Evolutionary conservation across 768 basidiomycete species (phyloP), one percentile per base, ranked within the genome.

Genomic region (Amanita muscaria): DNA sequence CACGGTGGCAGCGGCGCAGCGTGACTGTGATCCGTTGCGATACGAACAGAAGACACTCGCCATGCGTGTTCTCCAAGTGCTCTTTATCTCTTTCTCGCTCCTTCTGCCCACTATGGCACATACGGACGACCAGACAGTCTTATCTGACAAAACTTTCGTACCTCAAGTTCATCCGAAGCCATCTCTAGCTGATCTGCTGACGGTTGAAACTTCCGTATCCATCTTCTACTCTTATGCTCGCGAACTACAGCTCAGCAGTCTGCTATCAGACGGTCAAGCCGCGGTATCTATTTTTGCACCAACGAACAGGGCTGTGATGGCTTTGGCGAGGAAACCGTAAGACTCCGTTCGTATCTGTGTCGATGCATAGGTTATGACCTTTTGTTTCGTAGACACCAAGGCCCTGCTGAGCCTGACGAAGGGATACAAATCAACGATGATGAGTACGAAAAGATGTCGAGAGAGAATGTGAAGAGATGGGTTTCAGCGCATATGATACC

Each of bases 221-320:
- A 90, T 91, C 41, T 91, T 88, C 69, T 88, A 80, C 58, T 79
- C 83, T 0, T 90, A 90, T 58, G 83, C 85, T 3, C 73, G 87
- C 5, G 87, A 88, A 54, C 65, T 80, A 2, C 69, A 76, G 51
- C 52, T 82, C n/a, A 80, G 79, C 56, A 54, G 57, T 23, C 64
- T 68, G 8, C 73, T 90, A 40, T 56, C 60, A 14, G 63, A 70
- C 25, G 44, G 56, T 5, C 44, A 45, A n/a, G 45, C 55, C 2
- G 66, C 60, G 5, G 60, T 66, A 44, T 88, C 88, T 0, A 42
- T 93, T 8, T 70, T 94, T 33, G 88, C 82, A 4, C 90, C 90
- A 1, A 87, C 84, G 19, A 92, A 94, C 62, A 86, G 83, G 60
- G 90, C 88, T 7, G 78, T 92, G 12, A 88, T 90, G 77, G 80